Conservation (phyloP, 1,139 yeast species). For the Yamadazyma friedrichii region DNA sequence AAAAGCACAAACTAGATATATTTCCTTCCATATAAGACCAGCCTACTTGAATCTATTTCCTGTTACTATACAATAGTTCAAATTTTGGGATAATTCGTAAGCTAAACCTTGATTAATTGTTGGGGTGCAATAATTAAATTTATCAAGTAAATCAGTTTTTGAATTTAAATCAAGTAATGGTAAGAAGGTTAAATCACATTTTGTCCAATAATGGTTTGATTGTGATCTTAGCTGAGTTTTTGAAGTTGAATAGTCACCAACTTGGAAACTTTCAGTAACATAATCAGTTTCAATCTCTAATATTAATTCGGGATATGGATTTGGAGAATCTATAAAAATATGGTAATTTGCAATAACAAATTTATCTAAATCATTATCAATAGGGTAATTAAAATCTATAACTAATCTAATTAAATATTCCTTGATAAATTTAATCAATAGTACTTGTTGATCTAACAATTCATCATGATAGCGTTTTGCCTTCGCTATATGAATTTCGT, state of each 20-base stretch:
- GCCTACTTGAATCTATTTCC: conserved; percentile 21
- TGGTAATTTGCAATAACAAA: conserved; percentile 23
- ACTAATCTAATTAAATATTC: conserved; percentile 20
- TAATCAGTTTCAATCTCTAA: conserved; percentile 10
- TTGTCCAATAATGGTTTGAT: conserved; percentile 37
- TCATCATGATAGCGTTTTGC: neutral
- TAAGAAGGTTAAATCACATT: conserved; percentile 35
- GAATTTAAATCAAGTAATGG: conserved; percentile 38
- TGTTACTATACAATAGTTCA: conserved; percentile 32
- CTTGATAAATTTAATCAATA: conserved; percentile 17
- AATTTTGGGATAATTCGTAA: conserved; percentile 16
- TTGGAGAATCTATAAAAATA: conserved; percentile 24
- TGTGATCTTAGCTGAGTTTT: conserved; percentile 19
- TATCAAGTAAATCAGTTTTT: conserved; percentile 32
- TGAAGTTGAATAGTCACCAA: neutral
- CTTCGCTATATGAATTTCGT: neutral
- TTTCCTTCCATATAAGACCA: too few species aligned
- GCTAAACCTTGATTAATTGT: conserved; percentile 17
- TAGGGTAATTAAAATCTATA: conserved; percentile 5
- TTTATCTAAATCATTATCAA: conserved; percentile 24
- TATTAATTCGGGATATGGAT: conserved; percentile 11
- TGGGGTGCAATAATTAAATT: conserved; percentile 27
- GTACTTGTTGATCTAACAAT: conserved; percentile 15
- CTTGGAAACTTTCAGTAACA: conserved; percentile 8
- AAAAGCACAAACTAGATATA: too few species aligned